A percentile compares a stretch with the other conserved stretches of the same genome.
Evolutionary conservation across 768 basidiomycete genomes (phyloP).

Genomic region (Tricholoma sp.): DNA sequence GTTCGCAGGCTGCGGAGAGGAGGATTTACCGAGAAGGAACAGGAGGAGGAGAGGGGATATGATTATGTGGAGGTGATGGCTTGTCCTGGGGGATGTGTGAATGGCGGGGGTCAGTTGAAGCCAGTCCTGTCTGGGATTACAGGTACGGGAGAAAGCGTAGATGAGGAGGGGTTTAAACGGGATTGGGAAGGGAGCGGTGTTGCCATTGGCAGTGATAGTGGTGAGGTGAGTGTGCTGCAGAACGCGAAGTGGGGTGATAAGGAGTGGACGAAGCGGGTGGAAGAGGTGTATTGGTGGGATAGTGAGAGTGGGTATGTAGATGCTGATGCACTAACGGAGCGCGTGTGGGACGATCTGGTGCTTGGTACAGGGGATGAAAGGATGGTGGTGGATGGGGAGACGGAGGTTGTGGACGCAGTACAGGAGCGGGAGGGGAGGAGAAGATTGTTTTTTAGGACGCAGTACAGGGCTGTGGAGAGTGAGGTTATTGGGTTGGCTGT

Average conservation of each 20-base stretch:
- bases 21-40: slow-evolving; percentile 29
- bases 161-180: slow-evolving; percentile 65
- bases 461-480: slow-evolving; percentile 82
- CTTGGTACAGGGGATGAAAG: slow-evolving; percentile 27
- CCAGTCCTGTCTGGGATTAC: slow-evolving; percentile 18
- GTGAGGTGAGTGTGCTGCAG: slow-evolving; percentile 23
- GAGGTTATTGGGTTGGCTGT: slow-evolving; percentile 75
- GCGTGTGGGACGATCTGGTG: slow-evolving; percentile 25
- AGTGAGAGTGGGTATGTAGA: slow-evolving; percentile 11
- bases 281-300: slow-evolving; percentile 74
- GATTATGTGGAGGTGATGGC: slow-evolving; percentile 99
- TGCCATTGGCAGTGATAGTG: slow-evolving; percentile 19
- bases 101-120: slow-evolving; percentile 89
- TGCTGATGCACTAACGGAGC: slow-evolving; percentile 32
- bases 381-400: background rate
- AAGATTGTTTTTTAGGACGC: slow-evolving; percentile 60
- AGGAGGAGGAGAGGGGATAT: slow-evolving; percentile 45
- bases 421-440: slow-evolving; percentile 36
- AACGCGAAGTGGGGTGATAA: slow-evolving; percentile 76
- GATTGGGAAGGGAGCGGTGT: slow-evolving; percentile 59
- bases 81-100: slow-evolving; percentile 95
- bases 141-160: too few species aligned
- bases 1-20: slow-evolving; percentile 18
- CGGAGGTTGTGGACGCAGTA: background rate
- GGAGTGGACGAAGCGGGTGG: slow-evolving; percentile 79